Conservation (phyloP, 257 asterid species). For the Thymus mandschuricus region DNA sequence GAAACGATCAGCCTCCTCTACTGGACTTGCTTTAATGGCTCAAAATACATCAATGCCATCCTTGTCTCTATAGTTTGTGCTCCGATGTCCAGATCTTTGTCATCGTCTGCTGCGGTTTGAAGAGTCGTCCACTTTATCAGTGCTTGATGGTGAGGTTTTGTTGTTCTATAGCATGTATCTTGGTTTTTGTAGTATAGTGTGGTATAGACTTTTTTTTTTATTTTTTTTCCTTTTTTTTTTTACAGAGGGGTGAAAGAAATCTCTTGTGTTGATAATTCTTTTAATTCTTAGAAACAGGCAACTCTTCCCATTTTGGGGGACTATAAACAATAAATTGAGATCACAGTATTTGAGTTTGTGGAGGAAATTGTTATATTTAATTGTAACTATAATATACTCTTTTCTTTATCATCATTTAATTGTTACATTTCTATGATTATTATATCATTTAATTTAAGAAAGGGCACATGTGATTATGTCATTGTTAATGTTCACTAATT, state of each 20-base stretch:
- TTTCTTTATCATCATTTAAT: too few relatives aligned
- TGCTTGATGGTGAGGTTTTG: slow-evolving; percentile 37
- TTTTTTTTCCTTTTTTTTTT: too few relatives aligned
- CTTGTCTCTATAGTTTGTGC: slow-evolving; percentile 20
- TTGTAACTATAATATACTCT: too few relatives aligned
- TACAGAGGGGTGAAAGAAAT: slow-evolving; percentile 6
- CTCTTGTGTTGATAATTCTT: slow-evolving; percentile 37
- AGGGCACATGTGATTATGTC: too few relatives aligned
- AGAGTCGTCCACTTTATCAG: slow-evolving; percentile 27
- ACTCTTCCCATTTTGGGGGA: slow-evolving; percentile 25
- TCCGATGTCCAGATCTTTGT: slow-evolving; percentile 35
- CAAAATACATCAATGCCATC: not conserved
- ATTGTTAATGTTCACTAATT: too few relatives aligned
- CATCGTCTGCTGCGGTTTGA: slow-evolving; percentile 30
- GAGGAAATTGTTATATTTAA: not conserved
- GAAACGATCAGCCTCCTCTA: slow-evolving; percentile 66
- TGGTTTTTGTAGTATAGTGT: slow-evolving; percentile 46
- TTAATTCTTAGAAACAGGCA: slow-evolving; percentile 40
- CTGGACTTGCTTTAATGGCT: slow-evolving; percentile 74
- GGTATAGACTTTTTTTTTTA: slow-evolving; percentile 32
- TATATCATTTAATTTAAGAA: too few relatives aligned
- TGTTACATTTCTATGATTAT: too few relatives aligned
- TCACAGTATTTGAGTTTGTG: slow-evolving; percentile 19
- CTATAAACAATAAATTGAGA: slow-evolving; percentile 31
- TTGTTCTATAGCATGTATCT: slow-evolving; percentile 38